These are phyloP conservation scores for Candida namnaoensis DNA, from an alignment of 805 yeast genomes.

Conservation along the genomic window DNA sequence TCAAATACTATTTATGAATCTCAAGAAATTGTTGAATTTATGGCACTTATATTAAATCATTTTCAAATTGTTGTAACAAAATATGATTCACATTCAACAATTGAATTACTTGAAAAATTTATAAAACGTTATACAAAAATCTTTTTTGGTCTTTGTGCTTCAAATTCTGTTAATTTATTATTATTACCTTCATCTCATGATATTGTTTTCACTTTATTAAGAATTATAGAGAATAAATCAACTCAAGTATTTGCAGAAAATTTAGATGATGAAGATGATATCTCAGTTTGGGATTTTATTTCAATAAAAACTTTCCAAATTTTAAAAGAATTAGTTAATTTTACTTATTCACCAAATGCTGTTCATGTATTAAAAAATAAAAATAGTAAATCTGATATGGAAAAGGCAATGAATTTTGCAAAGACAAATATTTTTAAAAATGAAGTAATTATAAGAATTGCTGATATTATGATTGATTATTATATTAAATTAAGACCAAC, in stretches of 20 bases:
- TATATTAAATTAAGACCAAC: conserved; percentile 66
- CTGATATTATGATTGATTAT: conserved; percentile 62
- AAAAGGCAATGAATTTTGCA: conserved; percentile 43
- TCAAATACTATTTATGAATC: conserved; percentile 61
- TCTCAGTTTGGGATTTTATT: conserved; percentile 64
- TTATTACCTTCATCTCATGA: conserved; percentile 56
- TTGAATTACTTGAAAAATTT: conserved; percentile 51
- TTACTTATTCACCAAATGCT: conserved; percentile 60
- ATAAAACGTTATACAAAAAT: conserved; percentile 71
- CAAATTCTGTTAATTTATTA: conserved; percentile 63
- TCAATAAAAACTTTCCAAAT: conserved; percentile 60
- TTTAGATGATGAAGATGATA: conserved; percentile 37
- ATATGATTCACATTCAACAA: conserved; percentile 37
- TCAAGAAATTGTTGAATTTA: conserved; percentile 49
- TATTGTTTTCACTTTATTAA: conserved; percentile 52
- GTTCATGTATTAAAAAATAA: conserved; percentile 51
- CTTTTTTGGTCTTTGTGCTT: conserved; percentile 47
- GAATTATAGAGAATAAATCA: conserved; percentile 57
- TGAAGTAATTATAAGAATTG: conserved; percentile 43
- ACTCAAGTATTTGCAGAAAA: conserved; percentile 49
- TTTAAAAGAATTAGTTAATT: conserved; percentile 54
- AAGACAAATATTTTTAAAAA: conserved; percentile 50
- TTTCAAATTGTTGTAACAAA: conserved; percentile 45
- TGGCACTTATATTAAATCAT: conserved; percentile 48
- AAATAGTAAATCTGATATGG: conserved; percentile 57